Base-by-base conservation (phyloP, 208 protist genomes). In the Angomonas deanei region DNA sequence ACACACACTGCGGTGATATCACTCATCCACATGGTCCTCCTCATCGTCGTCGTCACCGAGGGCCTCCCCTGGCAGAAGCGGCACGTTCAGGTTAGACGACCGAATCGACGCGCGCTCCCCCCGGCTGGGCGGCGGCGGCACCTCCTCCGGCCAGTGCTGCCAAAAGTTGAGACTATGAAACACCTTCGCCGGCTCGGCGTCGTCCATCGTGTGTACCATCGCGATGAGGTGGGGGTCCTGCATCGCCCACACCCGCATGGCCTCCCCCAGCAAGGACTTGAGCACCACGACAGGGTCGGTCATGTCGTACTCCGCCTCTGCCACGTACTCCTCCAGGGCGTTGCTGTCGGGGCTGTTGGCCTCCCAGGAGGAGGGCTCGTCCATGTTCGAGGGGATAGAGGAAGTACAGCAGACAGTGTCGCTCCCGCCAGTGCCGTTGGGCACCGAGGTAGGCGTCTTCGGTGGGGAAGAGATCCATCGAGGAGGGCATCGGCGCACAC, bases 341-440 rank as follows among this genome's bases (percentile, higher is more conserved):
- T 3, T 56, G 6, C 24, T 15, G 19, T 11, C 4, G 5, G 23
- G 2, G 50, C 28, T 3, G 50, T 24, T 15, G 50, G 3, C 23
- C 36, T 42, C 36, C 36, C 36, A 42, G 62, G 38, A 24, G 32
- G n/a, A 23, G 52, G n/a, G n/a, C 49, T 53, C 52, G 53, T 3
- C 42, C n/a, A 17, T 52, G 57, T n/a, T 31, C 26, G 38, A 70
- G 1, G 75, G n/a, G 68, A 48, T 74, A 68, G 2, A 77, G 64
- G 24, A 76, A 54, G 39, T 66, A 63, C 26, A 80, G 57, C 15
- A 61, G 62, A 60, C 74, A 76, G 70, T 80, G 74, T 26, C 69
- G 60, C 61, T 59, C 62, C 19, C 46, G 61, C 74, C 74, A 80
- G 56, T 38, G 56, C 17, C 34, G 61, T 31, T 70, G 55, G 23